These are phyloP conservation scores for Penicillium hesseltinei DNA, from an alignment of 2,329 filamentous ascomycete genomes.

Conservation along the genomic window DNA sequence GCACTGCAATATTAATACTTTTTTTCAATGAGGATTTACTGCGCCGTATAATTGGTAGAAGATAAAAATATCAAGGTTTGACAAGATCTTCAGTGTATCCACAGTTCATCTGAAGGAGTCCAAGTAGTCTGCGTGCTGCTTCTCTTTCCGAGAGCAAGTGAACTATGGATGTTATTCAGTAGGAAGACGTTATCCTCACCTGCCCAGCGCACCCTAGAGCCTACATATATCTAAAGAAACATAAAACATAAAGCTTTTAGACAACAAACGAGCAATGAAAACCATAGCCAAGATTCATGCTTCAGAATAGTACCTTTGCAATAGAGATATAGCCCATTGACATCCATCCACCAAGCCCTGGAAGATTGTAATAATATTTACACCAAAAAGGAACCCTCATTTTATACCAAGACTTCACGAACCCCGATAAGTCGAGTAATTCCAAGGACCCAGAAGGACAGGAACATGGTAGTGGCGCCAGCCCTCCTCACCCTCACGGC, in stretches of 20 bases:
- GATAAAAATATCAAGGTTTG: background rate
- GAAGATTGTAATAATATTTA: background rate
- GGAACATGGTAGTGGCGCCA: conserved; percentile 53
- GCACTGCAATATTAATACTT: background rate
- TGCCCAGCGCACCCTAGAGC: too few relatives aligned
- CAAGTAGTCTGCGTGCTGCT: background rate
- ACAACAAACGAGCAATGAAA: background rate
- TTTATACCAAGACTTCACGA: conserved; percentile 24
- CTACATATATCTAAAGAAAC: background rate
- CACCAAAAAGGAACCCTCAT: background rate
- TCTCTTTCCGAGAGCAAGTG: background rate
- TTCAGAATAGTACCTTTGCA: background rate
- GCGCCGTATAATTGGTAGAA: background rate
- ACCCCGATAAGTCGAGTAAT: conserved; percentile 52
- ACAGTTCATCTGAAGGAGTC: background rate
- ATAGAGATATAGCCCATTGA: background rate
- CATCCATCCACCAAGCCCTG: background rate
- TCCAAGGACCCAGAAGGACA: conserved; percentile 51
- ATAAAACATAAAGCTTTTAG: background rate
- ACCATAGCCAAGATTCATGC: background rate
- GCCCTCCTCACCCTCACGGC: conserved; percentile 40
- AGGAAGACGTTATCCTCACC: background rate
- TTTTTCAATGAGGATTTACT: background rate
- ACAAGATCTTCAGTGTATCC: background rate
- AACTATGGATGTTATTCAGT: background rate